Percentiles rank a stretch among this genome's conserved stretches.
Conservation (phyloP, 2,329 filamentous ascomycete genomes). For the Diaporthe ampelina region DNA sequence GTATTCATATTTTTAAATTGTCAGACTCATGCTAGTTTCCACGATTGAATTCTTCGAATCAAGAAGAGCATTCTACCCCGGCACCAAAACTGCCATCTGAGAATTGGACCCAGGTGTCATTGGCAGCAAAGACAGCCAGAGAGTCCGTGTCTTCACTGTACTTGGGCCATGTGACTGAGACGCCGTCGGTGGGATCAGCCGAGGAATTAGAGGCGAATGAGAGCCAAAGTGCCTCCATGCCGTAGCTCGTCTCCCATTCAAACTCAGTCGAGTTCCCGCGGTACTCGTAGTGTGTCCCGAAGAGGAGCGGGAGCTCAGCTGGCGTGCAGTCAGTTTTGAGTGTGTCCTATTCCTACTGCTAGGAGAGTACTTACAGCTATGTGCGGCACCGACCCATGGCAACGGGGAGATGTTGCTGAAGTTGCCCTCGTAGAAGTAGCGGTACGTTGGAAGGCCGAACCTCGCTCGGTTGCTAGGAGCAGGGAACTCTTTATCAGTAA, state of each 20-base stretch:
- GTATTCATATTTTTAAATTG: background rate
- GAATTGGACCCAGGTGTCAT: slow-evolving; percentile 14
- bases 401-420: slow-evolving; percentile 44
- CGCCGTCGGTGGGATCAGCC: slow-evolving; percentile 13
- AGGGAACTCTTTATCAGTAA: background rate
- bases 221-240: slow-evolving; percentile 24
- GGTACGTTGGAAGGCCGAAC: slow-evolving; percentile 30
- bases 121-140: slow-evolving; percentile 10
- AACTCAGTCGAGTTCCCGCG: slow-evolving; percentile 29
- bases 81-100: background rate
- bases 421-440: slow-evolving; percentile 45
- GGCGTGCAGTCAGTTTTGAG: background rate
- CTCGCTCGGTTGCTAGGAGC: background rate
- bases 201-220: slow-evolving; percentile 21
- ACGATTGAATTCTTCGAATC: background rate
- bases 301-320: slow-evolving; percentile 21
- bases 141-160: background rate
- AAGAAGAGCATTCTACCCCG: background rate
- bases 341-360: background rate
- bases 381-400: slow-evolving; percentile 45
- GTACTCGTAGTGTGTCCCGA: slow-evolving; percentile 26
- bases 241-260: slow-evolving; percentile 31
- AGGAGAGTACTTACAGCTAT: slow-evolving; percentile 23
- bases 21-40: background rate
- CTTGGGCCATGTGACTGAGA: slow-evolving; percentile 8